Percentiles rank a stretch among this genome's conserved stretches.
These are phyloP conservation scores for Xylariaceae sp. DNA, from an alignment of 2,329 filamentous ascomycete genomes.

Conservation along the genomic window DNA sequence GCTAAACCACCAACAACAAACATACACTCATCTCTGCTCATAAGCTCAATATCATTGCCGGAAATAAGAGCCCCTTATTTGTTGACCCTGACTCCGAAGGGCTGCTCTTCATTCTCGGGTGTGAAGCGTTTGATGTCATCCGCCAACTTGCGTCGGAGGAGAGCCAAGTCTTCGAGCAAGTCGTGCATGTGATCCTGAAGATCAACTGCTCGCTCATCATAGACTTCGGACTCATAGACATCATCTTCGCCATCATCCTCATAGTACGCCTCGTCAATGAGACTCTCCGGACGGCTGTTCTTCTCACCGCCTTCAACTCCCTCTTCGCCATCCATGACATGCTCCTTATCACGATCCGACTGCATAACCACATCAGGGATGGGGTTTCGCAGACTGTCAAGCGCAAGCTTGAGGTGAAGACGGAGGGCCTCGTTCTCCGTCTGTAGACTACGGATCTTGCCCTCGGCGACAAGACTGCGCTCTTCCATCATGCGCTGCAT, in stretches of 20 bases:
- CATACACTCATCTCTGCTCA: not conserved
- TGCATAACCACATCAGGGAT: conserved; percentile 58
- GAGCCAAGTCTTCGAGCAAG: conserved; percentile 69
- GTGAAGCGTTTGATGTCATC: conserved; percentile 73
- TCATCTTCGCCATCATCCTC: conserved; percentile 48
- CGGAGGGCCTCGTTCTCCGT: conserved; percentile 87
- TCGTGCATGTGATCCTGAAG: conserved; percentile 82
- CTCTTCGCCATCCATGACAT: conserved; percentile 28
- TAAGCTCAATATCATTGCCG: not conserved
- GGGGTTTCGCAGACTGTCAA: conserved; percentile 84
- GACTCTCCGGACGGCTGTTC: conserved; percentile 26
- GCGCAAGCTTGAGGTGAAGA: conserved; percentile 79
- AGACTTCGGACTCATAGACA: conserved; percentile 39
- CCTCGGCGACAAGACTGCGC: conserved; percentile 79
- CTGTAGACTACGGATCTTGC: conserved; percentile 85
- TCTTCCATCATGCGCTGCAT: conserved; percentile 98
- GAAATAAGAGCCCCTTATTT: conserved; percentile 21
- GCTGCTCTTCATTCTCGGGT: conserved; percentile 53
- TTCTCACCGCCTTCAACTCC: conserved; percentile 34
- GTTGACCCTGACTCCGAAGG: conserved; percentile 43
- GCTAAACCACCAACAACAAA: conserved; percentile 10
- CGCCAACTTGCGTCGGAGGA: conserved; percentile 80
- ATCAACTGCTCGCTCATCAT: conserved; percentile 53
- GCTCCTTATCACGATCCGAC: conserved; percentile 33
- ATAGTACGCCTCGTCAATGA: conserved; percentile 56